Evolutionary conservation across 768 basidiomycete species (phyloP).

Genomic region (Psilocybe azurescens): DNA sequence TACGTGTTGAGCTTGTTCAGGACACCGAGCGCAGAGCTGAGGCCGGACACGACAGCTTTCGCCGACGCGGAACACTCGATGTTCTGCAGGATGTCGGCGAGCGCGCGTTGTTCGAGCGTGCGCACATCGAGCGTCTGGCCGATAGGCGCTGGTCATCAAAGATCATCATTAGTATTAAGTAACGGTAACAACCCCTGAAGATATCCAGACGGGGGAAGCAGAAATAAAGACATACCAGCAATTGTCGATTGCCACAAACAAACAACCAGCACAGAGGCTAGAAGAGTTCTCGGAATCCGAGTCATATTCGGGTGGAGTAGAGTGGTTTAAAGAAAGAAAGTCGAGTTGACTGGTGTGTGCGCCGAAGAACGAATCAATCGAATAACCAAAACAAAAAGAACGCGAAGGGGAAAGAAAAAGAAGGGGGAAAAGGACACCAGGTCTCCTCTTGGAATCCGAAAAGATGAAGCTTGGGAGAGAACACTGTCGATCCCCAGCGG

Average conservation of each 20-base stretch:
- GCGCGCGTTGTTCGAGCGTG: conserved; percentile 21
- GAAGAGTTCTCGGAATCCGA: conserved; percentile 18
- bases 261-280: conserved; percentile 18
- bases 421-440: conserved; percentile 22
- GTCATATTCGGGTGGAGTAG: conserved; percentile 15
- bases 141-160: conserved; percentile 14
- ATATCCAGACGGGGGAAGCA: too few relatives aligned
- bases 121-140: conserved; percentile 17
- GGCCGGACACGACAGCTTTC: conserved; percentile 23
- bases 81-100: conserved; percentile 27
- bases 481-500: neutral
- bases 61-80: conserved; percentile 29
- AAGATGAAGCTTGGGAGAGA: conserved; percentile 18
- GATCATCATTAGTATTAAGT: neutral
- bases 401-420: conserved; percentile 7
- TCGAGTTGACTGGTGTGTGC: conserved; percentile 9
- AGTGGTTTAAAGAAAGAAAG: conserved; percentile 9
- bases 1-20: conserved; percentile 28
- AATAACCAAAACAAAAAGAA: conserved; percentile 15
- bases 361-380: conserved; percentile 19
- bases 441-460: conserved; percentile 23
- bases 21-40: conserved; percentile 24
- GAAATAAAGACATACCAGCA: conserved; percentile 17
- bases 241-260: conserved; percentile 24
- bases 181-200: neutral